Evolutionary conservation across 208 protist genomes (phyloP), one percentile per base, ranked within the genome.

Genomic region (Crithidia brevicula): DNA sequence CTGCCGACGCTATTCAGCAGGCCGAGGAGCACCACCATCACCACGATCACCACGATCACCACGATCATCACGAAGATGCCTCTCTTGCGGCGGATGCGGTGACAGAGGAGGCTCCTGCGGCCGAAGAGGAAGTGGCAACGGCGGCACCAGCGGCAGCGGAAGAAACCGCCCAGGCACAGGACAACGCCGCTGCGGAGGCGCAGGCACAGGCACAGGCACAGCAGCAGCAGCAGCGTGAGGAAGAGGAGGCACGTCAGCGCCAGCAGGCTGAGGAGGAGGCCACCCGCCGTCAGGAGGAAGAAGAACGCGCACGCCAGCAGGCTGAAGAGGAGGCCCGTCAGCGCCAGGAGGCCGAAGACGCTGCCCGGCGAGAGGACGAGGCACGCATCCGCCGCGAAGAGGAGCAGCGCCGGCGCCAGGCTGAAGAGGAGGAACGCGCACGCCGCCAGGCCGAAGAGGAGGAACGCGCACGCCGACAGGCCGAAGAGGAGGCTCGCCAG

Each of bases 351-450:
- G 30, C 53, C 10, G 42, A 40, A 6, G 30, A 31, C 22, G 31
- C n/a, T 5, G 31, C 22, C 31, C 51, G 42, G 51, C 31, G 42
- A 18, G 20, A 54, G 28, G 50, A 23, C 13, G 50, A 31, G 28
- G 50, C 25, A 50, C 34, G 30, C 46, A 11, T n/a, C n/a, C n/a
- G n/a, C n/a, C n/a, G n/a, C n/a, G 64, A 61, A 28, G 72, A 58
- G 54, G 72, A 38, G 51, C 36, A 54, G 46, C 47, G 38, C 33
- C 31, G 33, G 15, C 42, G 53, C 22, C 53, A 36, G n/a, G n/a
- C n/a, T 18, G 53, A 60, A 20, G 72, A 45, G 31, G 54, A 43
- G 27, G 72, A 66, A 20, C 45, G n/a, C 28, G 18, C 13, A 25
- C 54, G 49, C 1, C 49, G 49, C 10, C 10, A 7, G 8, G 36